Percentiles rank a stretch among this genome's conserved stretches.
These are phyloP conservation scores for Sanghuangporus sanghuang DNA, from an alignment of 1,284 basidiomycete genomes.

Conservation along the genomic window DNA sequence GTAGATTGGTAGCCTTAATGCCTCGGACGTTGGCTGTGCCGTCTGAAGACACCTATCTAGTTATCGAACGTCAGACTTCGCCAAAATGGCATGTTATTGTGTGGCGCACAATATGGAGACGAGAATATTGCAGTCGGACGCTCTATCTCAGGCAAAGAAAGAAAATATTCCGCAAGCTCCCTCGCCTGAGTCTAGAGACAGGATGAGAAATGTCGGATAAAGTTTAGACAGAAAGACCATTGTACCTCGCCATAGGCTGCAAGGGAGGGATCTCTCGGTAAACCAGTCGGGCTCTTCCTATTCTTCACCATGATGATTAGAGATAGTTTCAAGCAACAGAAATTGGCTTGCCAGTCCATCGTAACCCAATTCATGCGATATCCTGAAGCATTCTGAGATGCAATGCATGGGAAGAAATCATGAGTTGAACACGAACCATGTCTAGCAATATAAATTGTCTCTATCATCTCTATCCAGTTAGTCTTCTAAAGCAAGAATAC, in stretches of 20 bases:
- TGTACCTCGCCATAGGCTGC: conserved; percentile 68
- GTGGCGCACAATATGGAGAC: conserved; percentile 67
- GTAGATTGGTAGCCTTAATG: conserved; percentile 59
- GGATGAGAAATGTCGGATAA: background rate
- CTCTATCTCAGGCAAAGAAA: conserved; percentile 57
- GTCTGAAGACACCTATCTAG: conserved; percentile 85
- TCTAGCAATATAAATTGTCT: conserved; percentile 76
- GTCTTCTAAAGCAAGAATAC: background rate
- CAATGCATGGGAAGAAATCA: background rate
- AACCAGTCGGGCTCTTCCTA: conserved; percentile 65
- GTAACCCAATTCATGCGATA: conserved; percentile 72
- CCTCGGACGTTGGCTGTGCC: conserved; percentile 53
- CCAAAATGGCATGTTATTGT: background rate
- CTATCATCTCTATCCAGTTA: conserved; percentile 29
- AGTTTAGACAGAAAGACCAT: conserved; percentile 6
- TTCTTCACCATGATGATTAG: conserved; percentile 9
- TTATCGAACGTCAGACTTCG: background rate
- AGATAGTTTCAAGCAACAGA: background rate
- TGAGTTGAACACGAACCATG: conserved; percentile 50
- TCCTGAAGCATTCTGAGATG: conserved; percentile 30
- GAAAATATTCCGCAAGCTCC: conserved; percentile 64
- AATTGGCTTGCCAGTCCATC: conserved; percentile 47
- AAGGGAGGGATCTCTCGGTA: conserved; percentile 72
- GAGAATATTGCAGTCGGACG: conserved; percentile 75
- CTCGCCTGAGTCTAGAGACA: conserved; percentile 59